Percentiles rank a stretch among this genome's conserved stretches.
Evolutionary conservation across 1,284 basidiomycete genomes (phyloP).

Genomic region (Heliocybe sulcata): DNA sequence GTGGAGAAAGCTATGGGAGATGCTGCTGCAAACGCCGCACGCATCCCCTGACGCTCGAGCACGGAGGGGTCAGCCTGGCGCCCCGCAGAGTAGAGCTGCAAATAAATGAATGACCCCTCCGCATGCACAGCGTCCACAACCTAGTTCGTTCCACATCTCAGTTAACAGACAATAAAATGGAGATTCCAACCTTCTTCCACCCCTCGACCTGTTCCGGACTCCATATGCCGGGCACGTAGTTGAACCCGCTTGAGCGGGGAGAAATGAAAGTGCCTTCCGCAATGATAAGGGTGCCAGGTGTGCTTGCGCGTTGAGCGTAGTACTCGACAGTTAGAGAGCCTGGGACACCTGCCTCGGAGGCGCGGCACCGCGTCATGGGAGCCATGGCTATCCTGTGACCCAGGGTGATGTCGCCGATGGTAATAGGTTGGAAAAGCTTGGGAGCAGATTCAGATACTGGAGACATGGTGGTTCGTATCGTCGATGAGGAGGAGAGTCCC

Average conservation of each 20-base stretch:
- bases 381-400: constrained; percentile 21
- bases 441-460: neutral
- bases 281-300: constrained; percentile 23
- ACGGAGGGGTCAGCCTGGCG: constrained; percentile 19
- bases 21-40: constrained; percentile 29
- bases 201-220: constrained; percentile 19
- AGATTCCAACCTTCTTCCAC: constrained; percentile 21
- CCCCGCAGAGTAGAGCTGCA: constrained; percentile 33
- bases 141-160: constrained; percentile 10
- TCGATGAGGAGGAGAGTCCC: too few species aligned
- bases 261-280: constrained; percentile 25
- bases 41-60: constrained; percentile 22
- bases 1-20: constrained; percentile 38
- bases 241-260: constrained; percentile 13
- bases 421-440: neutral
- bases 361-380: constrained; percentile 26
- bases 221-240: constrained; percentile 20
- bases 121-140: constrained; percentile 31
- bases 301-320: constrained; percentile 25
- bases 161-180: neutral
- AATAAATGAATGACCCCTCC: constrained; percentile 26
- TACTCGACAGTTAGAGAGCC: constrained; percentile 19
- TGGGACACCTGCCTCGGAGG: constrained; percentile 9
- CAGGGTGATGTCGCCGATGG: neutral
- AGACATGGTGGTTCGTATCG: neutral